Percentiles rank a stretch among this genome's conserved stretches.
Conservation (phyloP, 768 basidiomycete species). For the Kwoniella sp. region DNA sequence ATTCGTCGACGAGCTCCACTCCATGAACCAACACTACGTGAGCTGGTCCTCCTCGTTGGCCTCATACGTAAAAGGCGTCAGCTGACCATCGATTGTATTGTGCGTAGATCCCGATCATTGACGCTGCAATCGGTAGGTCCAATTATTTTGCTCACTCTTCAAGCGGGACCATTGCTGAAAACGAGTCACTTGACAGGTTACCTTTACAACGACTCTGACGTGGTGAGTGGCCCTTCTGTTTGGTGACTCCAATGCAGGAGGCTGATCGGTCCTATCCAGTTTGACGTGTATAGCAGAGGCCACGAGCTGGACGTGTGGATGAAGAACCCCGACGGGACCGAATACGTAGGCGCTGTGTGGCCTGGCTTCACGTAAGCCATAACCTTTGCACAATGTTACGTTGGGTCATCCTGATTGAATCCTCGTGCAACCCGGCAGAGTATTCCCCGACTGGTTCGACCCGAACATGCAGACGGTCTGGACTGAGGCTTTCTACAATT, state of each 20-base stretch:
- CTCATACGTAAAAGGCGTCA: background rate
- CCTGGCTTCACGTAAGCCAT: conserved; percentile 25
- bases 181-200: conserved; percentile 14
- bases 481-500: conserved; percentile 63
- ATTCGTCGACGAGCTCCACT: conserved; percentile 47
- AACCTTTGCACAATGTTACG: background rate
- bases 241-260: too few species aligned
- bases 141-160: background rate
- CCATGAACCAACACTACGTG: conserved; percentile 51
- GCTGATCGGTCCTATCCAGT: conserved; percentile 4
- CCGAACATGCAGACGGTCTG: conserved; percentile 64
- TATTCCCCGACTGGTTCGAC: conserved; percentile 60
- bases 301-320: conserved; percentile 67
- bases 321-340: conserved; percentile 72
- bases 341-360: conserved; percentile 68
- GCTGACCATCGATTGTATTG: conserved; percentile 1
- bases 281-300: conserved; percentile 69
- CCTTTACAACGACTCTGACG: conserved; percentile 37
- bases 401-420: background rate
- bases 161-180: background rate
- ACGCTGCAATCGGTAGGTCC: conserved; percentile 47
- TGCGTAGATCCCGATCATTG: conserved; percentile 47
- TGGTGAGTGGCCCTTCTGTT: conserved; percentile 17
- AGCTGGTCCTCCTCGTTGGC: background rate
- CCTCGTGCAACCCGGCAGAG: background rate